These are phyloP conservation scores for Hirsutella thompsonii DNA, from an alignment of 2,329 filamentous ascomycete genomes.

Conservation along the genomic window DNA sequence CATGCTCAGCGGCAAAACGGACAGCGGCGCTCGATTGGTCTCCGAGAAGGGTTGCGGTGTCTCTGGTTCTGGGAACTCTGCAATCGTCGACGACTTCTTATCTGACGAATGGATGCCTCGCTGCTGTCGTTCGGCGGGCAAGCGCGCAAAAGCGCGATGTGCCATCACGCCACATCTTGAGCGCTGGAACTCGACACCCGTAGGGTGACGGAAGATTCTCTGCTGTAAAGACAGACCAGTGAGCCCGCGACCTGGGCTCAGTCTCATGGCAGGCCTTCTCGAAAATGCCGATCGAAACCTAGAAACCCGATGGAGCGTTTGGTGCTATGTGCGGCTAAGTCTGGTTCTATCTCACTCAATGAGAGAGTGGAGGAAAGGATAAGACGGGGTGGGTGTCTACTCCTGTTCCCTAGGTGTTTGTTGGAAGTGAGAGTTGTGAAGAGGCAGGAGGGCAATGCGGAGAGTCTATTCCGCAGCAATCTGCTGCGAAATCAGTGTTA, in stretches of 20 bases:
- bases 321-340: constrained; percentile 1
- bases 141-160: neutral
- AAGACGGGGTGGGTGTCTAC: constrained; percentile 1
- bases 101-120: constrained; percentile 24
- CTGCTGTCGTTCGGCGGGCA: constrained; percentile 2
- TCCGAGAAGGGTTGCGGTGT: constrained; percentile 14
- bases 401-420: neutral
- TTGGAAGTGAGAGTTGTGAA: neutral
- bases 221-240: constrained; percentile 2
- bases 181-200: neutral
- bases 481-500: neutral
- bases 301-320: constrained; percentile 5
- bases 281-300: neutral
- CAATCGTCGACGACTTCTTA: constrained; percentile 20
- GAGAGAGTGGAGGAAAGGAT: neutral
- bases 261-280: constrained; percentile 10
- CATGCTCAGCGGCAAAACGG: constrained; percentile 51
- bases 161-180: neutral
- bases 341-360: neutral
- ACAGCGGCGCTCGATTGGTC: constrained; percentile 34
- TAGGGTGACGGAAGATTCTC: neutral
- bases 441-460: neutral
- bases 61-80: constrained; percentile 15
- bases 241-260: constrained; percentile 10
- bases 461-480: constrained; percentile 1